A percentile compares a stretch with the other conserved stretches of the same genome.
These are phyloP conservation scores for Hypericum androsaemum DNA, from an alignment of 345 rosid species.

Conservation along the genomic window DNA sequence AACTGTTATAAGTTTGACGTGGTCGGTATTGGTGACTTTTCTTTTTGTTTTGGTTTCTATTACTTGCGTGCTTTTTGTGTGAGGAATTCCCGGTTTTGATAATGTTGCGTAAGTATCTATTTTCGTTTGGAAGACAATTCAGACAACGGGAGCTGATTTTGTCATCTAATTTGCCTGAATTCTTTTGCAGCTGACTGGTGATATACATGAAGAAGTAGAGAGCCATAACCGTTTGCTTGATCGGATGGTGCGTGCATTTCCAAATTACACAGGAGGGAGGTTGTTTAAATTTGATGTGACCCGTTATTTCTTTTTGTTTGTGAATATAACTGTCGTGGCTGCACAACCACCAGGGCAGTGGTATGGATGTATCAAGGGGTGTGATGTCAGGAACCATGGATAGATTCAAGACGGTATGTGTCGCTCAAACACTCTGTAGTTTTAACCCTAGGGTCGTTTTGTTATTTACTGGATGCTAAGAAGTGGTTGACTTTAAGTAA, in stretches of 20 bases:
- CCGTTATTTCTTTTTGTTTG: slow-evolving; percentile 3
- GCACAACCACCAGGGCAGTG: slow-evolving; percentile 48
- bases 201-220: slow-evolving; percentile 84
- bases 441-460: slow-evolving; percentile 5
- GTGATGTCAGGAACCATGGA: slow-evolving; percentile 81
- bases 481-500: slow-evolving; percentile 7
- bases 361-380: slow-evolving; percentile 82
- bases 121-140: neutral
- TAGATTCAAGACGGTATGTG: slow-evolving; percentile 63
- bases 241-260: slow-evolving; percentile 36
- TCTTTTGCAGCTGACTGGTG: slow-evolving; percentile 61
- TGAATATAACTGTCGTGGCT: slow-evolving; percentile 7
- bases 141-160: no score
- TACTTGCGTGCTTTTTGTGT: no score
- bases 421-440: neutral
- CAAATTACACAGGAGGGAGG: neutral
- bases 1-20: neutral
- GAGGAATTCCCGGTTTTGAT: neutral
- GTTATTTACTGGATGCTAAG: slow-evolving; percentile 1
- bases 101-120: neutral
- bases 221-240: slow-evolving; percentile 76
- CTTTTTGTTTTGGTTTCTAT: neutral
- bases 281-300: neutral
- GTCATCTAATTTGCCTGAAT: no score
- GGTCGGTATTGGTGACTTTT: neutral